Evolutionary conservation across 2,329 filamentous ascomycete genomes (phyloP), one percentile per base, ranked within the genome.

Genomic region (Cordyceps cateniannulata): DNA sequence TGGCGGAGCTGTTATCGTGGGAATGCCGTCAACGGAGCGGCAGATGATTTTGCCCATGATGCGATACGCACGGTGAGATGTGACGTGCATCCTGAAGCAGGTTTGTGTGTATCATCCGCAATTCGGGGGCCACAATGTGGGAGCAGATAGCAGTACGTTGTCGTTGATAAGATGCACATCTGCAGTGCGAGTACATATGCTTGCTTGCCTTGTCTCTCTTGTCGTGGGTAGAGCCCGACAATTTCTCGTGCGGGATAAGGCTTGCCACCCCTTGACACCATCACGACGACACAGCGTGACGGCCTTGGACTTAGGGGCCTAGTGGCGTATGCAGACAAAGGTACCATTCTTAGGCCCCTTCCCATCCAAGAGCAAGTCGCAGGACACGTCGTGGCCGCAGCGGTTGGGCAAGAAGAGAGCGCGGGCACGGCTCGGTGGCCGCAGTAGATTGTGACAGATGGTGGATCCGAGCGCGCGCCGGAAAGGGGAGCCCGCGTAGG

Each of bases 291-390:
- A n/a, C n/a, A n/a, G n/a, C n/a, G n/a, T n/a, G n/a, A 48, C 5
- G 35, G 44, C 24, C 16, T 42, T 47, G 32, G 35, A 20, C 18
- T 5, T 45, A 8, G n/a, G 22, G 10, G 22, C 10, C 16, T 4
- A 16, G 55, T 50, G 55, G 55, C 56, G 24, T 59, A 51, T 59
- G 56, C 47, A 25, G 47, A 51, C 56, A 50, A 59, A 59, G 47
- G 56, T 42, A 35, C 47, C 56, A 29, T 25, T 12, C 25, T 44
- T 58, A 35, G 56, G 35, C 14, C 38, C 56, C 56, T n/a, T 52
- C 48, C n/a, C 35, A 40, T 49, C 27, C 53, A 47, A 38, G 42
- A 56, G 29, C 22, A 42, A 5, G 25, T 44, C 7, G 56, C 24
- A 52, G 56, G 12, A 35, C 22, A 25, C n/a, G 51, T 59, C 56